Evolutionary conservation across 2,329 filamentous ascomycete species (phyloP).

Genomic region (Stachybotrys echinatus): DNA sequence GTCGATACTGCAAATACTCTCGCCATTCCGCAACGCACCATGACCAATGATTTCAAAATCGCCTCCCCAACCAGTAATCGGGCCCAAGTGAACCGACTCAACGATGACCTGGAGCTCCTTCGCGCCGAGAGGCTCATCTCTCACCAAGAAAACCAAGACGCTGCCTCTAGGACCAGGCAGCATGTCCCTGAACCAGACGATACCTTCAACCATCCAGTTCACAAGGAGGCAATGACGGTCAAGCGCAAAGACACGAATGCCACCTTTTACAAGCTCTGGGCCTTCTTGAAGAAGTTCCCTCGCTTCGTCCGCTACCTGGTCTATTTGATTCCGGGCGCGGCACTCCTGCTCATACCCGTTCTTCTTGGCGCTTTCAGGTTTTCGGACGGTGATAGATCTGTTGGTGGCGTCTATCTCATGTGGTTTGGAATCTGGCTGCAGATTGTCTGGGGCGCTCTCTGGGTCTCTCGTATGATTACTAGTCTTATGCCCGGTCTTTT

Average conservation of each 20-base stretch:
- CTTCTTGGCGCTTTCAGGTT: constrained; percentile 37
- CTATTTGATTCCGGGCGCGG: constrained; percentile 41
- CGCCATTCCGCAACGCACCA: constrained; percentile 5
- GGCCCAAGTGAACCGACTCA: constrained; percentile 31
- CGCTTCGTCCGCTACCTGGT: constrained; percentile 43
- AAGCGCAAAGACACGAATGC: constrained; percentile 27
- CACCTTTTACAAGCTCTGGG: constrained; percentile 34
- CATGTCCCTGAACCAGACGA: constrained; percentile 35
- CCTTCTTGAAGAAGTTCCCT: constrained; percentile 42
- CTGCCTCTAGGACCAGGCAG: constrained; percentile 11
- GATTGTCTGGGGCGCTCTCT: constrained; percentile 86
- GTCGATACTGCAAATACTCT: constrained; percentile 24
- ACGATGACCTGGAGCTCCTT: constrained; percentile 44
- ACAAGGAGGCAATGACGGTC: constrained; percentile 17
- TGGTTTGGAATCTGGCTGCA: constrained; percentile 98
- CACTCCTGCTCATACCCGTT: constrained; percentile 40
- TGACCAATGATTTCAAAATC: constrained; percentile 11
- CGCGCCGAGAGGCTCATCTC: constrained; percentile 42
- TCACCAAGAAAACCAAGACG: constrained; percentile 30
- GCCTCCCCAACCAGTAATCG: constrained; percentile 20
- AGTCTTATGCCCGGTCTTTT: constrained; percentile 44
- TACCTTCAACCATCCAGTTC: constrained; percentile 34
- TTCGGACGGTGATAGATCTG: constrained; percentile 36
- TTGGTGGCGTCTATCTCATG: constrained; percentile 65
- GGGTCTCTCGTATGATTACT: constrained; percentile 61